A percentile compares a stretch with the other conserved stretches of the same genome.
Evolutionary conservation across 495 filamentous ascomycete genomes (phyloP).

Genomic region (Neurospora africana): DNA sequence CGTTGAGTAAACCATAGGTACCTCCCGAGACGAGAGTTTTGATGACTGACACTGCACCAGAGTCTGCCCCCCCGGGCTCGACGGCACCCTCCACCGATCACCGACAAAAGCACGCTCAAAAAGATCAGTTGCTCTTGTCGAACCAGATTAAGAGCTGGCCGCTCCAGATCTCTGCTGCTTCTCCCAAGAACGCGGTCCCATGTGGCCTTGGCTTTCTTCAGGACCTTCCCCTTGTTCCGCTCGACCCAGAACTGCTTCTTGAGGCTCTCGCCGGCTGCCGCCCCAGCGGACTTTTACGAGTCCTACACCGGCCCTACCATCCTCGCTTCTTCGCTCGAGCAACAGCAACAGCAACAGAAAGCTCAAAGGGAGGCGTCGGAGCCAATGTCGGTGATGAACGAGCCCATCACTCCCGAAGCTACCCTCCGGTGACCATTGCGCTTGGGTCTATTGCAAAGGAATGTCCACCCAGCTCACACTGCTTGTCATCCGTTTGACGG

Average conservation of each 20-base stretch:
- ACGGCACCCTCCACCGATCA: too few relatives aligned
- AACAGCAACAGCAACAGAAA: background rate
- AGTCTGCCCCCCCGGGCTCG: too few relatives aligned
- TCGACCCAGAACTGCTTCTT: background rate
- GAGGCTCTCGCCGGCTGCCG: background rate
- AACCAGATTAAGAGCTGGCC: too few relatives aligned
- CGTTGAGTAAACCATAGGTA: background rate
- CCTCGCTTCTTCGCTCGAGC: background rate
- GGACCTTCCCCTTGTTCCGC: slow-evolving; percentile 32
- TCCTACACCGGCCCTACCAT: background rate
- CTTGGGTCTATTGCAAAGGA: too few relatives aligned
- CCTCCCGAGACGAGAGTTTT: background rate
- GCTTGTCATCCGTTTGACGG: too few relatives aligned
- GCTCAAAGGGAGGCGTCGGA: background rate
- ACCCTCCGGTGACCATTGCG: too few relatives aligned
- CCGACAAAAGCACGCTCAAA: too few relatives aligned
- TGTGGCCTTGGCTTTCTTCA: background rate
- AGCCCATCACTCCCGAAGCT: slow-evolving; percentile 12
- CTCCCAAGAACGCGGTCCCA: background rate
- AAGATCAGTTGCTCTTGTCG: too few relatives aligned
- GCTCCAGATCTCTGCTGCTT: background rate
- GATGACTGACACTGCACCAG: background rate
- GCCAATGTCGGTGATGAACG: slow-evolving; percentile 1
- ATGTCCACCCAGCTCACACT: too few relatives aligned
- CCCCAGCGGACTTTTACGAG: background rate